Percentiles rank a stretch among this genome's conserved stretches.
phyloP scores from a whole-genome alignment of 306 rosid species.

The Lablab purpureus region DNA sequence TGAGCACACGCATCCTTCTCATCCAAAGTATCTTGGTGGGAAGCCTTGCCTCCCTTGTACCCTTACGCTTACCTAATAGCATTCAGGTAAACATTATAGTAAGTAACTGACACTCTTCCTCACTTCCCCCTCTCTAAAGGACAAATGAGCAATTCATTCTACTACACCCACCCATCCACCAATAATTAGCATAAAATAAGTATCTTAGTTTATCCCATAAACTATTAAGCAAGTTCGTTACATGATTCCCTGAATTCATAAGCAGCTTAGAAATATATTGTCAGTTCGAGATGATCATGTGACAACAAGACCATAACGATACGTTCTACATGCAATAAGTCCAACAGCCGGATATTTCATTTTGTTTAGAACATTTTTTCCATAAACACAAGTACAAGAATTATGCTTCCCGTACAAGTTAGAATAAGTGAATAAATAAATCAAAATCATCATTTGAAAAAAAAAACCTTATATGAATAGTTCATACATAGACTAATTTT shows the following conservation, averaged over 20 bases:
- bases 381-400: too few relatives aligned
- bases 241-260: neutral
- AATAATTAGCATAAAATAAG: neutral
- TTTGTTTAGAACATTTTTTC: too few relatives aligned
- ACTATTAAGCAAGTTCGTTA: neutral
- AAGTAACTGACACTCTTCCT: neutral
- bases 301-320: neutral
- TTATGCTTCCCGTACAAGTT: too few relatives aligned
- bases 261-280: neutral
- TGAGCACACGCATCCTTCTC: slow-evolving; percentile 58
- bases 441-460: too few relatives aligned
- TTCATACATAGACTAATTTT: too few relatives aligned
- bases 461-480: too few relatives aligned
- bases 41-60: slow-evolving; percentile 60
- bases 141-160: neutral
- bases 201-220: neutral
- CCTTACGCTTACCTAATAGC: slow-evolving; percentile 54
- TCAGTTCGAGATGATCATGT: too few relatives aligned
- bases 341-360: neutral
- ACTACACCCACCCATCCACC: neutral
- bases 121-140: neutral
- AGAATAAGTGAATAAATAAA: too few relatives aligned
- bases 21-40: slow-evolving; percentile 56
- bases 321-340: neutral
- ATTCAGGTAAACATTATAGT: slow-evolving; percentile 1